Percentiles rank a stretch among this genome's conserved stretches.
Conservation (phyloP, 108 stramenopile genomes). For the Nitzschia sp. region DNA sequence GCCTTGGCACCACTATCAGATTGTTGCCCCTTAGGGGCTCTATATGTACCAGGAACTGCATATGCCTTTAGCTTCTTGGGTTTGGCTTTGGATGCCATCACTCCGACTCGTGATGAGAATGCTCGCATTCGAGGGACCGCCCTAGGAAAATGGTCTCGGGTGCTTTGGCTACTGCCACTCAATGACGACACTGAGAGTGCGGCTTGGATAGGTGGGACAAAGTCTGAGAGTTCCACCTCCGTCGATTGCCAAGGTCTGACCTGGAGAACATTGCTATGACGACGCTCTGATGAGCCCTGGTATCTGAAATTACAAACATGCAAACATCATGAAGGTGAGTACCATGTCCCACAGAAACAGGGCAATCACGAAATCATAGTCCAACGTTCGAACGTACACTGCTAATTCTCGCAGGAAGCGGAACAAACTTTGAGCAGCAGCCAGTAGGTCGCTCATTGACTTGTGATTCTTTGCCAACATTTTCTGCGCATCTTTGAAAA, state of each 20-base stretch:
- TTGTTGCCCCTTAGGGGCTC: background rate
- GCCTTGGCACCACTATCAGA: background rate
- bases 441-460: constrained; percentile 42
- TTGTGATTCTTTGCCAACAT: constrained; percentile 49
- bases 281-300: constrained; percentile 8
- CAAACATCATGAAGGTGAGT: background rate
- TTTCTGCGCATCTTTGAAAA: constrained; percentile 69
- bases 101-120: constrained; percentile 53
- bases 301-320: background rate
- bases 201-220: constrained; percentile 87
- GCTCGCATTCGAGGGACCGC: constrained; percentile 79
- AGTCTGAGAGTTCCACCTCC: constrained; percentile 61
- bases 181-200: constrained; percentile 69
- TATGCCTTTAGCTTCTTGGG: constrained; percentile 88
- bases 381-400: constrained; percentile 37
- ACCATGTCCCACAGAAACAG: background rate
- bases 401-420: constrained; percentile 63
- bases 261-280: background rate
- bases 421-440: constrained; percentile 56
- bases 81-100: constrained; percentile 94
- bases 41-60: constrained; percentile 42
- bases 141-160: constrained; percentile 61
- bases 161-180: constrained; percentile 25
- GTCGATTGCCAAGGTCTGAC: constrained; percentile 41
- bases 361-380: too few species aligned